Evolutionary conservation across 1,284 basidiomycete genomes (phyloP), one percentile per base, ranked within the genome.

Genomic region (Inonotus obliquus): DNA sequence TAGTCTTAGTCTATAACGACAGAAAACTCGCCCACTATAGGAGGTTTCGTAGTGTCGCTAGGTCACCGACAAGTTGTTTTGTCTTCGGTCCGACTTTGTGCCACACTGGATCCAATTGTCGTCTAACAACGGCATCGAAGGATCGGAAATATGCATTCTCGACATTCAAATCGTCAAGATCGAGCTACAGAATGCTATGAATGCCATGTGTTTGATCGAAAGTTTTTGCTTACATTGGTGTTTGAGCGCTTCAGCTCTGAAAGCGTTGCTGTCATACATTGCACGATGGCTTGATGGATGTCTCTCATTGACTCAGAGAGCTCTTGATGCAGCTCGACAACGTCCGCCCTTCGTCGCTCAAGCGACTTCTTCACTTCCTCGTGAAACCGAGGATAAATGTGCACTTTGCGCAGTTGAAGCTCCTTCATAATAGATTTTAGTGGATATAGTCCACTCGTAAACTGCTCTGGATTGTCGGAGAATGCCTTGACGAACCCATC

Each of bases 401-500:
- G 88, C 1, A 96, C 94, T 11, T 82, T 87, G 25, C 91, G 85
- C 60, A 99, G 79, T 67, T 94, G 92, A 2, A 99, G 81, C 72
- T 97, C 94, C 66, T 94, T 92, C 80, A 99, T 87, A 64, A 97
- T 92, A 53, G 90, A 94, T 69, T 91, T 91, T 19, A 99, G 77
- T 0, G 96, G 96, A 0, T 91, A 94, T 70, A 98, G 76, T 0
- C 96, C 96, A 66, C 87, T 92, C 0, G 91, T 94, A 65, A 99
- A 97, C 63, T 90, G 86, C 72, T 99, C 96, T 0, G 96, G 94
- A 68, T 98, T 89, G 72, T 98, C 96, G 0, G 94, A 94, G 71
- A 99, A 98, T 0, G 95, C 97, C 74, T 99, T 98, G 65, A 98
- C 76, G 73, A 98, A 99, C 1, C 96, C 96, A 4, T 80, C 82